Evolutionary conservation across 805 yeast species (phyloP), one percentile per base, ranked within the genome.

Genomic region (Suhomyces canberraensis): DNA sequence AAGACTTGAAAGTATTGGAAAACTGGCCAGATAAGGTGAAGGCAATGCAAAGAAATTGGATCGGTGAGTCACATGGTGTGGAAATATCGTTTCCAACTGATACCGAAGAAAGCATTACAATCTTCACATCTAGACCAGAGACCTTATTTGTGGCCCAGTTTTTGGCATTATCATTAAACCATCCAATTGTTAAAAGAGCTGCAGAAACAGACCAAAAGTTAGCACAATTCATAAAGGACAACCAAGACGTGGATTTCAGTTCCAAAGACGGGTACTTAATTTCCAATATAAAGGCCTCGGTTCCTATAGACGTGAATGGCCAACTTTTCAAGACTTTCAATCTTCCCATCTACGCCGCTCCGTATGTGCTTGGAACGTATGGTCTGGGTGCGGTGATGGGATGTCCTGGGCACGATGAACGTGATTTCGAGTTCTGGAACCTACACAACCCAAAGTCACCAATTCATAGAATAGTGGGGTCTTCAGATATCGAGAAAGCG

Each of bases 361-460:
- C 96, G 0, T 93, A 90, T 58, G 98, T 91, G 0, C 56, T 91
- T 24, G 79, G 84, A 3, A 64, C 75, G 3, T 91, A 91, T 54
- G 97, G 97, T 1, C 78, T 78, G 39, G 96, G 96, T 26, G 95
- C 96, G 1, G 98, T 91, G 0, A 91, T 93, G 98, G 98, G 98
- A 1, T 87, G 95, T 50, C 98, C 98, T 2, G 96, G 84, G 0
- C 97, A 90, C 58, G 98, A 93, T 58, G 66, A 69, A 30, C 73
- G 98, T 42, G 98, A 93, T 53, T 77, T 55, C 48, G 85, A 71
- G 6, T 91, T 93, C 54, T 91, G 97, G 96, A 48, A 54, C 3
- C 52, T 63, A 29, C 85, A 85, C 52, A 69, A 67, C 51, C 82
- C 84, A 0, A 52, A 54, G 0, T 37, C 51, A 2, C 64, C 71